Evolutionary conservation across 2,329 filamentous ascomycete species (phyloP).

Genomic region (Diaporthe vaccinii): DNA sequence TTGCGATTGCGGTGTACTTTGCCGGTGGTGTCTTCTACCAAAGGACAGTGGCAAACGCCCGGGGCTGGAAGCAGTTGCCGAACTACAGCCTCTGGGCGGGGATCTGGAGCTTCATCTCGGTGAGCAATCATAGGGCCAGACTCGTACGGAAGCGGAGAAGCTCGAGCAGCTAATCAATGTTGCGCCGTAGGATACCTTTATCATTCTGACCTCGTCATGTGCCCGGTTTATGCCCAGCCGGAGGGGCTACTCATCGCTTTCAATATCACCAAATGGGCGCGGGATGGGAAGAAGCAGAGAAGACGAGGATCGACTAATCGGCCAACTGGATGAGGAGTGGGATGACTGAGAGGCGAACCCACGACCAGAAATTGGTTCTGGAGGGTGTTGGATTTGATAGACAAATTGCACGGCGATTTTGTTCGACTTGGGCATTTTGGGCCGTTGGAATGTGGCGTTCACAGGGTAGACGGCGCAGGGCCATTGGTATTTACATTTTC

Average conservation of each 20-base stretch:
- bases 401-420: conserved; percentile 2
- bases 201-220: conserved; percentile 79
- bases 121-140: conserved; percentile 55
- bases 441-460: conserved; percentile 34
- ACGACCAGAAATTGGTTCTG: background rate
- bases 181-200: conserved; percentile 69
- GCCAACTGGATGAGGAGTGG: conserved; percentile 97
- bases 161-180: conserved; percentile 31
- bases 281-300: conserved; percentile 67
- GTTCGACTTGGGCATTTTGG: conserved; percentile 10
- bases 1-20: conserved; percentile 87
- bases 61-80: conserved; percentile 94
- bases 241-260: conserved; percentile 77
- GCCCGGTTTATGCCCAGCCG: conserved; percentile 73
- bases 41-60: conserved; percentile 91
- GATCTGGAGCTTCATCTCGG: conserved; percentile 86
- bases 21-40: conserved; percentile 96
- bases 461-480: conserved; percentile 32
- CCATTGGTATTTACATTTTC: conserved; percentile 14
- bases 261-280: conserved; percentile 64
- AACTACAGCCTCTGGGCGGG: conserved; percentile 95
- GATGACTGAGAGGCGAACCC: conserved; percentile 72
- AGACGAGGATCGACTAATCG: conserved; percentile 93
- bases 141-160: conserved; percentile 21
- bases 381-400: conserved; percentile 11